Conservation (phyloP, 108 stramenopile species). For the Epithemia pelagica region DNA sequence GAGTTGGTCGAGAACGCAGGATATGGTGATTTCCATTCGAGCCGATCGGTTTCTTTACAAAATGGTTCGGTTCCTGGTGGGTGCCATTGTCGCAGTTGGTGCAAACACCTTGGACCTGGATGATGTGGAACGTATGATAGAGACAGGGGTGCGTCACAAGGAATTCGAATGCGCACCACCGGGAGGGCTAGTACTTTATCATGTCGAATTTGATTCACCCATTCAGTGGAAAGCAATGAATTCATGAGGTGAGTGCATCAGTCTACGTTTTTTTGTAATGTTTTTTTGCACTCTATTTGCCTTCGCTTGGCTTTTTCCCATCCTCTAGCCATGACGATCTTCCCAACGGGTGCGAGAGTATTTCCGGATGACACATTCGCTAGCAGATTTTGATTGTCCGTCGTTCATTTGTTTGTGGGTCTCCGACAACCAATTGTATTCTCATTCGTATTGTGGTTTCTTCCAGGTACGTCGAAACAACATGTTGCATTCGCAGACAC, state of each 20-base stretch:
- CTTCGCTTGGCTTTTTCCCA: background rate
- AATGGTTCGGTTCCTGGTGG: constrained; percentile 74
- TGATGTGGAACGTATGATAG: constrained; percentile 40
- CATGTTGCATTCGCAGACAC: too few species aligned
- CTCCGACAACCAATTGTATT: too few species aligned
- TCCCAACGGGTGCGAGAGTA: background rate
- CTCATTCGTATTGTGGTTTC: too few species aligned
- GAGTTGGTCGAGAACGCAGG: constrained; percentile 3
- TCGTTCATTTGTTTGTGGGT: background rate
- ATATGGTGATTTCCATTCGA: constrained; percentile 24
- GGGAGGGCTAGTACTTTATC: constrained; percentile 31
- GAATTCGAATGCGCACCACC: constrained; percentile 46
- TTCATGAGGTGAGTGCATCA: background rate
- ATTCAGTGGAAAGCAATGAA: constrained; percentile 36
- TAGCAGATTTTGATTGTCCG: background rate
- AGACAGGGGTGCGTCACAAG: constrained; percentile 11
- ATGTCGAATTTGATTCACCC: constrained; percentile 21
- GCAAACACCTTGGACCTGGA: constrained; percentile 29
- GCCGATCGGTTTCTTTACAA: constrained; percentile 84
- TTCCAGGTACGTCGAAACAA: too few species aligned
- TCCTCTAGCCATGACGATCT: background rate
- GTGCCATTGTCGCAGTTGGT: constrained; percentile 62
- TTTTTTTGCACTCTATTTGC: background rate
- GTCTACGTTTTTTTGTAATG: too few species aligned
- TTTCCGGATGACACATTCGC: background rate